phyloP scores from a whole-genome alignment of 805 yeast species.

The Lachancea waltii region DNA sequence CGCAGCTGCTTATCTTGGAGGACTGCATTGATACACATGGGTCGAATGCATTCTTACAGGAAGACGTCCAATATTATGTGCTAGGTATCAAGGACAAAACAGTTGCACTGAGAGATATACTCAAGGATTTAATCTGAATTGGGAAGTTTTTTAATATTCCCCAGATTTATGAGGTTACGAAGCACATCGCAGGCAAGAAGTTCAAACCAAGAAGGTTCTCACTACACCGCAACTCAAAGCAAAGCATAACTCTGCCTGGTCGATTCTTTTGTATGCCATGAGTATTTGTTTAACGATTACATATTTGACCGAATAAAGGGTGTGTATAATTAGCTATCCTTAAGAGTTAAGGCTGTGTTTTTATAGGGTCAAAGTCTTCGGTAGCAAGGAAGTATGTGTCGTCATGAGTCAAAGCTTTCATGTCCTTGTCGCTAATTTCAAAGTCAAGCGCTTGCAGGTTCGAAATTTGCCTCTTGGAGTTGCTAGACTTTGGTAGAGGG shows the following conservation, averaged over 20 bases:
- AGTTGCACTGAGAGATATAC: slow-evolving; percentile 8
- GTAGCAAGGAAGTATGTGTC: slow-evolving; percentile 4
- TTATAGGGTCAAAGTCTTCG: slow-evolving; percentile 6
- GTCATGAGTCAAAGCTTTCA: slow-evolving; percentile 6
- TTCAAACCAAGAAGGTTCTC: too few relatives aligned
- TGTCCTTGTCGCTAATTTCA: slow-evolving; percentile 6
- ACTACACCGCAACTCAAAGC: too few relatives aligned
- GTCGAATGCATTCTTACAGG: slow-evolving; percentile 5
- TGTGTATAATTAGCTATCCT: neutral
- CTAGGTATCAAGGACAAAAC: slow-evolving; percentile 26
- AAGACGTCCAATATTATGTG: slow-evolving; percentile 19
- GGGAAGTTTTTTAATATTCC: too few relatives aligned
- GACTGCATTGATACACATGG: slow-evolving; percentile 14
- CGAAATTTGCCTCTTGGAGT: slow-evolving; percentile 48
- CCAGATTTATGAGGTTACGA: too few relatives aligned
- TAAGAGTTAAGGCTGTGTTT: neutral
- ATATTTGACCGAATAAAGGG: neutral
- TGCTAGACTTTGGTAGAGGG: slow-evolving; percentile 67
- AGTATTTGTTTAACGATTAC: too few relatives aligned
- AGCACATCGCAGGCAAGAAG: too few relatives aligned
- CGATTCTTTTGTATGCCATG: too few relatives aligned
- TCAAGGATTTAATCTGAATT: neutral
- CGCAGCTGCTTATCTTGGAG: slow-evolving; percentile 21
- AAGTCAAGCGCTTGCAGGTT: slow-evolving; percentile 41
- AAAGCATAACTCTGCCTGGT: too few relatives aligned